Percentiles rank a stretch among this genome's conserved stretches.
Evolutionary conservation across 2,329 filamentous ascomycete genomes (phyloP).

Genomic region (Sporothrix protearum): DNA sequence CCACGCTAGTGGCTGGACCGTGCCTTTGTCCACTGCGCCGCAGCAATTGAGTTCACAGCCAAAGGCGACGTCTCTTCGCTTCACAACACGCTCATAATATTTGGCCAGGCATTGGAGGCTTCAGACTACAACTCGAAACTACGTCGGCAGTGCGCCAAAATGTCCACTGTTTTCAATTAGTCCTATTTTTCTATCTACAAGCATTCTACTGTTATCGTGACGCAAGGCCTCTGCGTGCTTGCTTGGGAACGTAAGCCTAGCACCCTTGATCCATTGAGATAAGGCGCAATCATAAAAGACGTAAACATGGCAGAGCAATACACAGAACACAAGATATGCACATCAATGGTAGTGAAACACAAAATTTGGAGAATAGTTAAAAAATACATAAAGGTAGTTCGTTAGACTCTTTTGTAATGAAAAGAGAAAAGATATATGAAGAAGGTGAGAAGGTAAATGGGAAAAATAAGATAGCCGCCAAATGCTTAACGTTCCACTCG

Average conservation of each 20-base stretch:
- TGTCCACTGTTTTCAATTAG: not conserved
- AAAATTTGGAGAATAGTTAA: not conserved
- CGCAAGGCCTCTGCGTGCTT: too few species aligned
- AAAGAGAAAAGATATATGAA: conserved; percentile 8
- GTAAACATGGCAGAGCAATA: not conserved
- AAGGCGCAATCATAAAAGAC: not conserved
- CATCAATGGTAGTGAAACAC: not conserved
- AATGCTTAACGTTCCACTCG: conserved; percentile 8
- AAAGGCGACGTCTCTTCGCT: not conserved
- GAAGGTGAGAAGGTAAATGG: not conserved
- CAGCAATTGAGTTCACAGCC: not conserved
- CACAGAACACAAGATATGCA: not conserved
- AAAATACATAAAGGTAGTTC: conserved; percentile 23
- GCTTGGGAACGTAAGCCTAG: too few species aligned
- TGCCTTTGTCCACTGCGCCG: not conserved
- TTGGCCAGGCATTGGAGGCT: too few species aligned
- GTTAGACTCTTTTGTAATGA: conserved; percentile 20
- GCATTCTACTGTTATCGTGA: not conserved
- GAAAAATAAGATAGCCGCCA: conserved; percentile 16
- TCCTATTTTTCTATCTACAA: not conserved
- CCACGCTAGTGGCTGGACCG: not conserved
- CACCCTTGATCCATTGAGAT: not conserved
- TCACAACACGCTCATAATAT: too few species aligned
- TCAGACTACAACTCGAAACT: not conserved
- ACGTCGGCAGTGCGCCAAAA: not conserved